Base-by-base conservation (phyloP, 345 rosid genomes). In the Laguncularia racemosa region DNA sequence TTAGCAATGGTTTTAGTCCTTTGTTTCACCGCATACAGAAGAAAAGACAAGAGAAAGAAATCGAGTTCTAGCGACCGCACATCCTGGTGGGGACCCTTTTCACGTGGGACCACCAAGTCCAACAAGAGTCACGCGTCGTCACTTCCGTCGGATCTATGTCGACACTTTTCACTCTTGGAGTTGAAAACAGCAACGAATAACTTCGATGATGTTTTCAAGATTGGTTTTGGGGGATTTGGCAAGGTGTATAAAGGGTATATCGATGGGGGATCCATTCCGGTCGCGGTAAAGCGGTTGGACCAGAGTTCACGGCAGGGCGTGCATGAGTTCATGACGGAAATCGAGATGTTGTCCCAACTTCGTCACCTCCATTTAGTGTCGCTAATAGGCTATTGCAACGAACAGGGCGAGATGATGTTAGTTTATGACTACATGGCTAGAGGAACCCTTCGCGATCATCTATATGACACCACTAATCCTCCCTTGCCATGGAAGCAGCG, bases 211-310 rank as follows among this genome's bases (percentile, higher is more conserved):
- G 68, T 49, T 0, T 67, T 78, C 14, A 66, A 73, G 3, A 52
- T 81, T 8, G 86, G 86, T 0, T 63, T 64, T 3, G 86, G 83
- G 0, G 79, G 83, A 75, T n/a, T n/a, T n/a, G n/a, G n/a, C n/a
- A n/a, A n/a, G n/a, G n/a, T n/a, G n/a, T n/a, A n/a, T n/a, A n/a
- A 65, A 69, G 86, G 86, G 51, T 67, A 50, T 68, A 57, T 78
- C 17, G 76, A 78, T 20, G 83, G 73, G 6, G 76, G 74, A 1
- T 68, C 74, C 6, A 71, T 59, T n/a, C 58, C 47, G 16, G 80
- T 81, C 17, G 86, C 86, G 53, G 74, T 78, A 49, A 81, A 81
- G 57, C 78, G 81, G 45, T 57, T 81, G 33, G 73, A 78, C 28
- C 78, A 74, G 0, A 71, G 73, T 33, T 81, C 86, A 26, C 81